These are phyloP conservation scores for Elsinoe batatas DNA, from an alignment of 2,329 filamentous ascomycete species.

Conservation along the genomic window DNA sequence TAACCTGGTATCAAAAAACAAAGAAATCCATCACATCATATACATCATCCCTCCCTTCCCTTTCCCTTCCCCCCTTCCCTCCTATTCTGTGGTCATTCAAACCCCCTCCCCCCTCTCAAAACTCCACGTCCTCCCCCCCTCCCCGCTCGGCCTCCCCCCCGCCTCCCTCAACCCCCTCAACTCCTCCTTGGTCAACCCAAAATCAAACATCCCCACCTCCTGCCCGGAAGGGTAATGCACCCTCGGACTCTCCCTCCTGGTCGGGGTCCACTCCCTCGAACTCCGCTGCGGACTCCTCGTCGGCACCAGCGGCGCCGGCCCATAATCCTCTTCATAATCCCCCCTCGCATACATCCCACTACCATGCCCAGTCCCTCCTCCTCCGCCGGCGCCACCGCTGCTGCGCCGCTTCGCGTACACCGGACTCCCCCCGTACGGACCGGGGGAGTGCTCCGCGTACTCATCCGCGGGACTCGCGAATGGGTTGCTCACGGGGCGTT, in stretches of 20 bases:
- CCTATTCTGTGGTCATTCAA: neutral
- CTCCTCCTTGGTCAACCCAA: constrained; percentile 13
- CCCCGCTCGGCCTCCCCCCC: neutral
- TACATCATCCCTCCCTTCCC: neutral
- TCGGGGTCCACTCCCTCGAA: constrained; percentile 3
- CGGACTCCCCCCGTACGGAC: neutral
- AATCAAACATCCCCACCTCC: constrained; percentile 15
- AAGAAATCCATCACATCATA: neutral
- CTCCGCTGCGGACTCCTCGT: constrained; percentile 10
- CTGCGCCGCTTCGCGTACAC: neutral
- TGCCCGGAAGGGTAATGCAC: constrained; percentile 14
- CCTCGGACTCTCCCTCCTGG: constrained; percentile 9
- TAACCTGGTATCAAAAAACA: neutral
- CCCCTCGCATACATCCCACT: constrained; percentile 1
- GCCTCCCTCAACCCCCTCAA: constrained; percentile 6
- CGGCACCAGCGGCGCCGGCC: constrained; percentile 14
- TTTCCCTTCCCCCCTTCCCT: neutral
- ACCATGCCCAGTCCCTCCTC: no score
- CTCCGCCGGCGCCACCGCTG: neutral
- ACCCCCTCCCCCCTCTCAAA: constrained; percentile 2
- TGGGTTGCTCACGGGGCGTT: constrained; percentile 9
- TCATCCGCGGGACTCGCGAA: constrained; percentile 13
- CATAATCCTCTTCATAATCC: constrained; percentile 6
- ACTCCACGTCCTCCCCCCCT: constrained; percentile 1
- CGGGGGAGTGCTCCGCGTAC: constrained; percentile 1